A percentile compares a stretch with the other conserved stretches of the same genome.
Evolutionary conservation across 495 filamentous ascomycete genomes (phyloP).

Genomic region (Elaphomyces granulatus): DNA sequence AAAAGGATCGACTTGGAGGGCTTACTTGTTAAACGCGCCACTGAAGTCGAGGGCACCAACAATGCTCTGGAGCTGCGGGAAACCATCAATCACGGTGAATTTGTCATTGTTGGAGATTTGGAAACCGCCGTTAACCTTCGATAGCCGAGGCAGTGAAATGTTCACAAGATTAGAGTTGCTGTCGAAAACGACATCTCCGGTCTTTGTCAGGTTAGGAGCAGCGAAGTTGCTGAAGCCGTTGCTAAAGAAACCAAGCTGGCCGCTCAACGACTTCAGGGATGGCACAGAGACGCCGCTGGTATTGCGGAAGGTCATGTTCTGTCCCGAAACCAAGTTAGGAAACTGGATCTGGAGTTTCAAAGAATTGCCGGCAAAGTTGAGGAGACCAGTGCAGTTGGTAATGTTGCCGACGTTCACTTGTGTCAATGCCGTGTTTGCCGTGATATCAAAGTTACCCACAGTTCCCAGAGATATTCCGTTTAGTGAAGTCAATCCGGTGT

Average conservation of each 20-base stretch:
- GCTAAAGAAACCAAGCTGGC: conserved; percentile 70
- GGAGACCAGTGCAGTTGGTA: conserved; percentile 43
- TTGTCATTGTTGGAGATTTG: conserved; percentile 78
- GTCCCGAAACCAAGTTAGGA: conserved; percentile 61
- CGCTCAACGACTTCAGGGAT: conserved; percentile 59
- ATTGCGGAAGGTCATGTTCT: conserved; percentile 82
- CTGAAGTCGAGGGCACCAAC: conserved; percentile 79
- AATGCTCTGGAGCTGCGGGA: conserved; percentile 52
- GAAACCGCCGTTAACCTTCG: conserved; percentile 58
- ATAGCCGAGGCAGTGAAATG: conserved; percentile 56
- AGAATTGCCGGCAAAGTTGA: conserved; percentile 45
- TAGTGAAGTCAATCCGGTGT: conserved; percentile 64
- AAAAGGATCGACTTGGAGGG: conserved; percentile 7
- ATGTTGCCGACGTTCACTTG: conserved; percentile 57
- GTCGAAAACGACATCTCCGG: conserved; percentile 66
- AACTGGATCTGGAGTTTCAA: conserved; percentile 52
- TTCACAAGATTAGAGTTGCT: conserved; percentile 63
- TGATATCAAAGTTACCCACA: conserved; percentile 51
- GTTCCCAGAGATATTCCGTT: conserved; percentile 61
- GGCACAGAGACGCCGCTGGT: conserved; percentile 60
- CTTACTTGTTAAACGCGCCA: conserved; percentile 73
- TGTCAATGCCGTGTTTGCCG: conserved; percentile 63
- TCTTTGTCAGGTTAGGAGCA: conserved; percentile 67
- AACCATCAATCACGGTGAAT: conserved; percentile 44
- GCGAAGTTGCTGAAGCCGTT: conserved; percentile 54